A percentile compares a stretch with the other conserved stretches of the same genome.
Evolutionary conservation across 2,329 filamentous ascomycete species (phyloP).

Genomic region (Xylariaceae sp.): DNA sequence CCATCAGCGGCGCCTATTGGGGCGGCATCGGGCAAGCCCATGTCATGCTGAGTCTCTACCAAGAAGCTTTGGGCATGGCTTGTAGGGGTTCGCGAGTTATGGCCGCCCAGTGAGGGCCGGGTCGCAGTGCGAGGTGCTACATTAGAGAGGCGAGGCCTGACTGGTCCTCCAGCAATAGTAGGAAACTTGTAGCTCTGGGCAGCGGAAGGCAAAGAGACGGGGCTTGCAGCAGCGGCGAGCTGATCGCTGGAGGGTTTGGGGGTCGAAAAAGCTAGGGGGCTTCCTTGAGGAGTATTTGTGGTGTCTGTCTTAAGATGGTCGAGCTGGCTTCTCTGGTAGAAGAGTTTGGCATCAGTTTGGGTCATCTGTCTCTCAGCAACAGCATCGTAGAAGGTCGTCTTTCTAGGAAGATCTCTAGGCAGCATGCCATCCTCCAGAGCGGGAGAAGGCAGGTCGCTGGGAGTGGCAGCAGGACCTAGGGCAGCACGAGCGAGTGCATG

Average conservation of each 20-base stretch:
- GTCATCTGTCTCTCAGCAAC: conserved; percentile 92
- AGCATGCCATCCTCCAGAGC: conserved; percentile 50
- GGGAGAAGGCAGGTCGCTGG: conserved; percentile 18
- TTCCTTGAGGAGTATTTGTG: conserved; percentile 39
- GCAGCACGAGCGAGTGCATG: too few relatives aligned
- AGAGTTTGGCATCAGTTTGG: conserved; percentile 89
- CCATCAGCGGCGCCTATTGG: conserved; percentile 61
- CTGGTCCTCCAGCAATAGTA: conserved; percentile 22
- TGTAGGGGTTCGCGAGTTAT: conserved; percentile 9
- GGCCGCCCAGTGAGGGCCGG: conserved; percentile 22
- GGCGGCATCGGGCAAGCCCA: conserved; percentile 51
- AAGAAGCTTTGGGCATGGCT: conserved; percentile 10
- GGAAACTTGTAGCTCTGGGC: conserved; percentile 28
- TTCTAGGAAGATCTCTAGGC: conserved; percentile 56
- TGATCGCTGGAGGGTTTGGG: conserved; percentile 6
- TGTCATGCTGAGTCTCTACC: conserved; percentile 17
- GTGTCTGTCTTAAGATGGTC: conserved; percentile 39
- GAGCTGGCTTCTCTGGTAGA: conserved; percentile 85
- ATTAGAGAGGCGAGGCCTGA: conserved; percentile 14
- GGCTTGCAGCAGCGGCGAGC: conserved; percentile 24
- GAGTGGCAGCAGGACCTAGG: too few relatives aligned
- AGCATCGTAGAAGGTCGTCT: conserved; percentile 89
- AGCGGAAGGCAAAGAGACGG: conserved; percentile 21
- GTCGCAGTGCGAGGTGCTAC: conserved; percentile 29
- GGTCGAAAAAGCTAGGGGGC: conserved; percentile 18